Conservation (phyloP, 345 rosid genomes). For the Mangifera indica region DNA sequence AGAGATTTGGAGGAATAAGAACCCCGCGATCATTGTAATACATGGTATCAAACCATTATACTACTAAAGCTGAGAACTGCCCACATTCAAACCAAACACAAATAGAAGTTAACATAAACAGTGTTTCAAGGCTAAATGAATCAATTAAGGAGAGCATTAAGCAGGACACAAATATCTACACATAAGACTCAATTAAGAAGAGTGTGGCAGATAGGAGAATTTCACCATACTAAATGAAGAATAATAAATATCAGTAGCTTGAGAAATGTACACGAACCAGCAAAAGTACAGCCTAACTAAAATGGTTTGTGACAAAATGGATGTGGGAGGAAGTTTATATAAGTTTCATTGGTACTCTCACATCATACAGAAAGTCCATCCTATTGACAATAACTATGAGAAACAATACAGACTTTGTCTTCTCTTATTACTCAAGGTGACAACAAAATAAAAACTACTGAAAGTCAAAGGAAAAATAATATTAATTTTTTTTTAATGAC, state of each 20-base stretch:
- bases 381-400: not conserved
- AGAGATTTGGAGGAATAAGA: slow-evolving; percentile 55
- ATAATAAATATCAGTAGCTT: not conserved
- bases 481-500: too few species aligned
- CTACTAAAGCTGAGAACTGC: slow-evolving; percentile 26
- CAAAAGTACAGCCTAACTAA: not conserved
- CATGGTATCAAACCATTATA: slow-evolving; percentile 57
- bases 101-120: slow-evolving; percentile 7
- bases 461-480: not conserved
- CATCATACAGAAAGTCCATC: not conserved
- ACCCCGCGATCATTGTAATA: slow-evolving; percentile 83
- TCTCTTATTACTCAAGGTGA: not conserved
- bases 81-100: slow-evolving; percentile 35
- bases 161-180: not conserved
- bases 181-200: not conserved
- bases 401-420: not conserved
- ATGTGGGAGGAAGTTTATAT: not conserved
- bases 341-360: not conserved
- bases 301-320: not conserved
- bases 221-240: not conserved
- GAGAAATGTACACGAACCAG: not conserved
- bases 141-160: not conserved
- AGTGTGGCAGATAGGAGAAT: not conserved
- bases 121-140: not conserved
- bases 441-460: not conserved